Conservation (phyloP, 2,329 filamentous ascomycete species). For the Cercospora sp. region DNA sequence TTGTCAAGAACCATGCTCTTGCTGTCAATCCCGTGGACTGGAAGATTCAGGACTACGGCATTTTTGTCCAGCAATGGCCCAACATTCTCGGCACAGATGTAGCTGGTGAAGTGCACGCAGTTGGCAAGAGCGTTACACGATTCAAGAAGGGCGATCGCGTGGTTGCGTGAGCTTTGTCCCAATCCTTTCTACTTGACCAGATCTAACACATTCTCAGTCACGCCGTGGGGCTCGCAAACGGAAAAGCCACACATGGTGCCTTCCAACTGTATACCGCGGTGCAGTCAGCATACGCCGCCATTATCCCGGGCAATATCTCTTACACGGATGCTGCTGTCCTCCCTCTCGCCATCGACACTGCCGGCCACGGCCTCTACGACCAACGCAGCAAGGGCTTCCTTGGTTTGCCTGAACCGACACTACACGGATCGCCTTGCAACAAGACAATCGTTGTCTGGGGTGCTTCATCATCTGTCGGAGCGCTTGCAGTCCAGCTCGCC, state of each 20-base stretch:
- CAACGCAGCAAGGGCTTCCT: constrained; percentile 38
- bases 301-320: constrained; percentile 43
- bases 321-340: constrained; percentile 46
- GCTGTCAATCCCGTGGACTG: constrained; percentile 45
- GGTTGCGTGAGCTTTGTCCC: constrained; percentile 31
- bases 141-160: constrained; percentile 43
- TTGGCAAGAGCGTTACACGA: constrained; percentile 37
- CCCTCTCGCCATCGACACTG: constrained; percentile 48
- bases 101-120: constrained; percentile 41
- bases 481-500: constrained; percentile 39
- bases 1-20: constrained; percentile 40
- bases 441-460: constrained; percentile 46
- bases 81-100: constrained; percentile 41
- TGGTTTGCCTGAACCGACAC: constrained; percentile 42
- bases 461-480: constrained; percentile 41
- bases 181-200: not conserved
- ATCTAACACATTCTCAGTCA: constrained; percentile 18
- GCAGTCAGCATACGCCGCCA: constrained; percentile 37
- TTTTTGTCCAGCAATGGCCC: constrained; percentile 40
- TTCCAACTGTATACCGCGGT: constrained; percentile 41
- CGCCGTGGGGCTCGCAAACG: constrained; percentile 28
- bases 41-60: constrained; percentile 39
- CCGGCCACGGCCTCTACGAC: constrained; percentile 46
- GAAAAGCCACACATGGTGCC: constrained; percentile 29
- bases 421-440: constrained; percentile 35